Base-by-base conservation (phyloP, 345 rosid species). In the Eutrema japonicum region DNA sequence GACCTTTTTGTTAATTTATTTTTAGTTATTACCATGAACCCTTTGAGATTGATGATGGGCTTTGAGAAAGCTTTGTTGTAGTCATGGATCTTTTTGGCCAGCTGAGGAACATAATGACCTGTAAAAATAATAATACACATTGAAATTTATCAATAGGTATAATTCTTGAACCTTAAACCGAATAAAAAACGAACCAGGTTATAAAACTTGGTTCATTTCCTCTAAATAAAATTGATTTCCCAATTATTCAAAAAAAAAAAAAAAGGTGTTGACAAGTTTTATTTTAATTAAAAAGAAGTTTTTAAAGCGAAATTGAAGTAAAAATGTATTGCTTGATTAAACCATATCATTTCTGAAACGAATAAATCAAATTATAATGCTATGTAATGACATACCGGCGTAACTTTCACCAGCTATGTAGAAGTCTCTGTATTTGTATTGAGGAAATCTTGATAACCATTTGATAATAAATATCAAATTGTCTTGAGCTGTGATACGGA, bases 71-170 rank as follows among this genome's bases (percentile, higher is more conserved):
- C 86, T 72, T 84, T 84, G 53, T 90, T 92, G 57, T 92, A 81
- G 36, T 88, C 92, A 57, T 77, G 66, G 45, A 95, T 84, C 77
- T 81, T 86, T 86, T 85, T 95, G 0, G 96, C 97, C 66, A 95
- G 76, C 77, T 95, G 99, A 6, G 97, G 99, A 79, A 92, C 89
- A 71, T 92, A 95, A 64, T 95, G 99, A 55, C 98, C 97, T 93
- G 49, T 11, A 8, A 32, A 35, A 70, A 35, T 50, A n/a, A 49
- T 30, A 27, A 43, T 2, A 27, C n/a, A 18, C 3, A 38, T 48
- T 12, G 32, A 42, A 30, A 45, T n/a, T 4, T 26, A 18, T 59
- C 8, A 35, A 0, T 14, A 11, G 0, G 7, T 32, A 29, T 38
- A 5, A 14, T 36, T 54, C 5, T 26, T 64, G 38, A 55, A 36